Evolutionary conservation across 805 yeast genomes (phyloP).

Genomic region (Saturnispora galanensis): DNA sequence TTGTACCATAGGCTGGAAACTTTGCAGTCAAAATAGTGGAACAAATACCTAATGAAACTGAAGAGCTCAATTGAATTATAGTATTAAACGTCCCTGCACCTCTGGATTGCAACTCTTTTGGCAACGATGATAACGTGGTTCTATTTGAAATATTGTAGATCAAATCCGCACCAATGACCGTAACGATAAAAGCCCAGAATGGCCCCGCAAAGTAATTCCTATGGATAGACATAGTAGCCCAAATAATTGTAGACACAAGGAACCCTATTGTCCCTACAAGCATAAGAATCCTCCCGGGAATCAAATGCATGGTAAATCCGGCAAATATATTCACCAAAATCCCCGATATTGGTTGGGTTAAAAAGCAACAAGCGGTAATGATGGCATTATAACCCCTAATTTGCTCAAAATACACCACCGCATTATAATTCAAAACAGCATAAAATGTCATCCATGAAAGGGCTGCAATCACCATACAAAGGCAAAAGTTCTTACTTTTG

Average conservation of each 20-base stretch:
- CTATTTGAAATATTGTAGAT: constrained; percentile 37
- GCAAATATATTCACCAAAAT: constrained; percentile 35
- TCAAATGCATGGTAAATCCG: constrained; percentile 34
- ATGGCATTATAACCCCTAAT: constrained; percentile 30
- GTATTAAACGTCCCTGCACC: constrained; percentile 44
- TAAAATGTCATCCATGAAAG: constrained; percentile 35
- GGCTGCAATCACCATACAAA: constrained; percentile 29
- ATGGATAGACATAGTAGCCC: constrained; percentile 31
- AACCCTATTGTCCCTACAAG: constrained; percentile 29
- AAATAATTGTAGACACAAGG: constrained; percentile 28
- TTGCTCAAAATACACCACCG: constrained; percentile 34
- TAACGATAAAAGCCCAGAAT: constrained; percentile 32
- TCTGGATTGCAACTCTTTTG: constrained; percentile 30
- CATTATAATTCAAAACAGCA: constrained; percentile 32
- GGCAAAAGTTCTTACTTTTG: constrained; percentile 29
- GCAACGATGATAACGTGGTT: constrained; percentile 33
- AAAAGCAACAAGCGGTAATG: constrained; percentile 33
- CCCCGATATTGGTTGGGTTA: constrained; percentile 37
- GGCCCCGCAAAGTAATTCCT: constrained; percentile 36
- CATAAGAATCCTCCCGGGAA: constrained; percentile 33
- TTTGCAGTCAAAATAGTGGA: constrained; percentile 30
- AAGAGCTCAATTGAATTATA: constrained; percentile 30
- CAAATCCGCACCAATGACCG: constrained; percentile 39
- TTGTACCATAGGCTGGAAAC: constrained; percentile 25
- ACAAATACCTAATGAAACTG: constrained; percentile 34